Evolutionary conservation across 176 grass and related monocot species (phyloP).

Genomic region (Tillandsia fasciculata): DNA sequence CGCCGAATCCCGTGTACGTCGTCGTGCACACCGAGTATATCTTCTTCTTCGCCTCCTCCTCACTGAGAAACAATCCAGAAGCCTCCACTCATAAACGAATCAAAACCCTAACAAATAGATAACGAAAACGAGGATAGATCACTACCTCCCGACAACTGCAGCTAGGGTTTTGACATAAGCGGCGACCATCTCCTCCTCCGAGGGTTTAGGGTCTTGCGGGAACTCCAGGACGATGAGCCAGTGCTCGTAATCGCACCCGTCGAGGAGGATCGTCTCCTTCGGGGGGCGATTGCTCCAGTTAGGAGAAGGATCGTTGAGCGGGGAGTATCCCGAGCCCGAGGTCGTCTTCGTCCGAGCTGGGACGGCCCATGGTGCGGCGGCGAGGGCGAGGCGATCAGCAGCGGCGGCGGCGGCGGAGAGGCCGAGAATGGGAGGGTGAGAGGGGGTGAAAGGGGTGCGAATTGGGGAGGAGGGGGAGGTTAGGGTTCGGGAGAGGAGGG

Average conservation of each 20-base stretch:
- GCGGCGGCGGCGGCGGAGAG: constrained; percentile 6
- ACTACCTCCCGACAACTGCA: constrained; percentile 62
- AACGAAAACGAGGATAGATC: neutral
- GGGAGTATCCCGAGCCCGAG: constrained; percentile 47
- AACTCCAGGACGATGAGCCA: constrained; percentile 97
- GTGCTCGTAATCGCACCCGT: constrained; percentile 95
- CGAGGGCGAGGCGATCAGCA: neutral
- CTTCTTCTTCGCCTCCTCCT: constrained; percentile 93
- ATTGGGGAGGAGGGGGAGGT: constrained; percentile 16
- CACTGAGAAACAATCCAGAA: constrained; percentile 36
- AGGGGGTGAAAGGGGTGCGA: constrained; percentile 12
- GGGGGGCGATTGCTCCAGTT: constrained; percentile 93
- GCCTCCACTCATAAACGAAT: neutral
- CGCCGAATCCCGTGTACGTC: constrained; percentile 77
- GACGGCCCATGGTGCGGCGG: neutral
- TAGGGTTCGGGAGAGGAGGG: constrained; percentile 38
- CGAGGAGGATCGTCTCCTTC: constrained; percentile 90
- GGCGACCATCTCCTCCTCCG: constrained; percentile 76
- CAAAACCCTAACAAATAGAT: neutral
- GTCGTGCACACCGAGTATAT: constrained; percentile 93
- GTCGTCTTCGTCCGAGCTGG: constrained; percentile 35
- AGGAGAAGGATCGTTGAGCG: constrained; percentile 76
- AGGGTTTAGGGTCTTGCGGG: constrained; percentile 44
- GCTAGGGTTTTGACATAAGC: constrained; percentile 74
- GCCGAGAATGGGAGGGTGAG: constrained; percentile 16